Base-by-base conservation (phyloP, 768 basidiomycete species). In the Tylopilus vinaceipallidus region DNA sequence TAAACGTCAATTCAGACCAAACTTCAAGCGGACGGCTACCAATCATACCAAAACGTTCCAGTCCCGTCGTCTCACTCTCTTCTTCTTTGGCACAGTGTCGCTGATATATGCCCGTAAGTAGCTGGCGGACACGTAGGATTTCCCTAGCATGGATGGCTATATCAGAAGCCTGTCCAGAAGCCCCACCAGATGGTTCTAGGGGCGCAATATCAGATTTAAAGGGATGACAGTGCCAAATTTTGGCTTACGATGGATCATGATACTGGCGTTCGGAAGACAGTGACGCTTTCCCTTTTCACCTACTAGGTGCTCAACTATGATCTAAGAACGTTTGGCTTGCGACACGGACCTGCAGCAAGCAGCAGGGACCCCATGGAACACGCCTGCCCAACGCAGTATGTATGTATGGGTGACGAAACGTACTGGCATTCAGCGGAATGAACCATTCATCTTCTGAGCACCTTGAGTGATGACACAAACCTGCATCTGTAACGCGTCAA, bases 141-240 rank as follows among this genome's bases (percentile, higher is more conserved):
- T 98, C 94, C 67, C 88, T 90, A 4, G 95, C 95, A 64, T 95
- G 92, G 54, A 95, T 95, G n/a, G 93, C 91, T 58, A 98, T 95
- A 70, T 98, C 95, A 34, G 87, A 86, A 19, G 95, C 95, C 66
- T 95, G 94, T 4, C 95, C 95, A 26, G 89, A 88, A 38, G 94
- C 94, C 33, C 95, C 95, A 47, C 95, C 95, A 30, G 93, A 95
- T 0, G 95, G 95, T 70, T 98, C 95, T 97, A 72, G 39, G 44
- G 42, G 39, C 35, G 50, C 38, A 27, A 19, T 45, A 35, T 60
- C 13, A 57, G 50, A 39, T 41, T 49, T 42, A 37, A 26, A 50
- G 43, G 26, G 19, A 53, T 23, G 22, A 23, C 22, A 29, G 30
- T 33, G 43, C 48, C 29, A 30, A 10, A 10, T 13, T 19, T 29